Evolutionary conservation across 2,329 filamentous ascomycete species (phyloP), one percentile per base, ranked within the genome.

Genomic region (Aspergillus sclerotialis): DNA sequence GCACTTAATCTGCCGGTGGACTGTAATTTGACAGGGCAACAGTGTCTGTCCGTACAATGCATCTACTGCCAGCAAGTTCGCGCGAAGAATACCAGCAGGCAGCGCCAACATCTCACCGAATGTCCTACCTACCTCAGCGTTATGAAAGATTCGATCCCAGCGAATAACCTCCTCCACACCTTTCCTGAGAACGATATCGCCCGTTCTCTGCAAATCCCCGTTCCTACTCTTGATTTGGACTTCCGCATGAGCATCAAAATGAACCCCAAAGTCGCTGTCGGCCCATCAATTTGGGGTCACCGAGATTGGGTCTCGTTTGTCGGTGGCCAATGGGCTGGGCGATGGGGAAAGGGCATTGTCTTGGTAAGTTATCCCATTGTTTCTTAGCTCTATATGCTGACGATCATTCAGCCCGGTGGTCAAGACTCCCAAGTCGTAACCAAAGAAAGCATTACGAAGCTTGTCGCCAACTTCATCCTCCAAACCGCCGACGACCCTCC

Each of bases 211-310:
- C 63, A 67, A 43, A 56, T 71, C 17, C 69, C 69, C 7, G 56
- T 61, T 5, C 69, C 69, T 1, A 55, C 56, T 4, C 60, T 72
- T 18, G 68, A 71, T 40, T 58, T 72, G 29, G 69, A 73, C 45
- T 73, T 72, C 54, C 67, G 69, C 32, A 70, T 73, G 59, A 69
- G 67, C 46, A 63, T 72, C 35, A 70, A 70, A 44, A 52, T 72
- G 46, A 72, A 73, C 42, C 69, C 69, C 3, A 65, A 65, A 38
- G 65, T 73, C 12, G 52, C 58, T 2, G 60, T 72, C 11, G 69
- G 69, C 3, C 53, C 54, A 13, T 61, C 61, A 23, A 55, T 70
- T 21, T 70, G 65, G 60, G 69, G 69, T n/a, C 60, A 68, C 35
- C 53, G 68, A 26, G 67, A 71, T 40, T 72, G 69, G 69, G 61